phyloP scores from a whole-genome alignment of 2,329 filamentous ascomycete genomes.

The Spiromastix sp. region DNA sequence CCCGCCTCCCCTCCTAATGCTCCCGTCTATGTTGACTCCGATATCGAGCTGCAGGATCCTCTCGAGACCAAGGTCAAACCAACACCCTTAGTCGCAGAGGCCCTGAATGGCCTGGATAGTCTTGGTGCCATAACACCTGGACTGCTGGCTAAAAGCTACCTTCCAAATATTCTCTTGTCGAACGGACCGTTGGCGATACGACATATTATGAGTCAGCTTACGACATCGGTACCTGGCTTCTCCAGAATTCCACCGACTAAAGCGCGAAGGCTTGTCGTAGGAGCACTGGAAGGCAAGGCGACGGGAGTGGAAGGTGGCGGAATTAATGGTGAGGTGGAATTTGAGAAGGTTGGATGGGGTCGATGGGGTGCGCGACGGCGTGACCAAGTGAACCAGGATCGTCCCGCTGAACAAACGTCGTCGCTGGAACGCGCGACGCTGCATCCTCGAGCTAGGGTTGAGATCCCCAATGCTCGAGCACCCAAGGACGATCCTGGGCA shows the following conservation, averaged over 20 bases:
- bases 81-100: slow-evolving; percentile 15
- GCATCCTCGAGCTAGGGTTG: slow-evolving; percentile 28
- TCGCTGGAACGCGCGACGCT: slow-evolving; percentile 33
- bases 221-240: slow-evolving; percentile 86
- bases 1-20: slow-evolving; percentile 33
- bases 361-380: slow-evolving; percentile 79
- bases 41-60: slow-evolving; percentile 72
- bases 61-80: slow-evolving; percentile 31
- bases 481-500: slow-evolving; percentile 27
- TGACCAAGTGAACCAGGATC: slow-evolving; percentile 47
- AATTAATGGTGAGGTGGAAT: slow-evolving; percentile 49
- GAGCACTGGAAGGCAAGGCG: slow-evolving; percentile 73
- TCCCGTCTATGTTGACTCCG: slow-evolving; percentile 59
- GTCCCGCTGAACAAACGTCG: slow-evolving; percentile 17
- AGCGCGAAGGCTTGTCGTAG: slow-evolving; percentile 83
- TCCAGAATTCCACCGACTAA: slow-evolving; percentile 80
- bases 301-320: slow-evolving; percentile 43
- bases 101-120: slow-evolving; percentile 50
- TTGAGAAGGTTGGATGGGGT: slow-evolving; percentile 96
- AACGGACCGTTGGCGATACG: slow-evolving; percentile 89
- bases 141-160: slow-evolving; percentile 79
- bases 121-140: slow-evolving; percentile 72
- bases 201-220: slow-evolving; percentile 90
- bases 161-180: slow-evolving; percentile 80
- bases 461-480: slow-evolving; percentile 32